Evolutionary conservation across 2,329 filamentous ascomycete species (phyloP).

Genomic region (Herpomyces periplanetae): DNA sequence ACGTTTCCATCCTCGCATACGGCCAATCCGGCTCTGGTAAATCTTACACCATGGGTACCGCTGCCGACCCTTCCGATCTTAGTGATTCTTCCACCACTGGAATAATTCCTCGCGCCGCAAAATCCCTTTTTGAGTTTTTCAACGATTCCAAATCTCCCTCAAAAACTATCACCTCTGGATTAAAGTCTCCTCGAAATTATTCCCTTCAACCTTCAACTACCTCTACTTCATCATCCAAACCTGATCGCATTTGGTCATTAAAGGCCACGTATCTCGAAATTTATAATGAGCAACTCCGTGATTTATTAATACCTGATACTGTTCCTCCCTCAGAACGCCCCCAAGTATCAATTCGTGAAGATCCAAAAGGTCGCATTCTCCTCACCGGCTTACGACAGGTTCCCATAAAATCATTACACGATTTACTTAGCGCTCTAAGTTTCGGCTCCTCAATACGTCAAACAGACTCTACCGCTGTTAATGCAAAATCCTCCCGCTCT

Average conservation of each 20-base stretch:
- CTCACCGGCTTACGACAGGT: conserved; percentile 62
- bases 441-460: conserved; percentile 80
- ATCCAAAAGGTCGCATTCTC: conserved; percentile 69
- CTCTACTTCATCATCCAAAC: conserved; percentile 9
- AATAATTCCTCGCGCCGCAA: conserved; percentile 71
- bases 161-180: conserved; percentile 29
- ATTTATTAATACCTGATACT: conserved; percentile 43
- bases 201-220: conserved; percentile 17
- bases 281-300: conserved; percentile 80
- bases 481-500: conserved; percentile 83
- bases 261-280: conserved; percentile 89
- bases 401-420: conserved; percentile 59
- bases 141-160: conserved; percentile 16
- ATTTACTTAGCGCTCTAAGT: conserved; percentile 53
- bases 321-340: conserved; percentile 26
- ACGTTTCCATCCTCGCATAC: conserved; percentile 84
- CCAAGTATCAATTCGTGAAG: conserved; percentile 64
- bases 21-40: conserved; percentile 92
- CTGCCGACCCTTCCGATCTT: conserved; percentile 42
- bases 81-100: conserved; percentile 20
- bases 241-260: conserved; percentile 49
- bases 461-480: conserved; percentile 84
- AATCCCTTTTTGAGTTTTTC: conserved; percentile 52
- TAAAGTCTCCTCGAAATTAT: conserved; percentile 41
- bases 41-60: conserved; percentile 94